Evolutionary conservation across 2,329 filamentous ascomycete species (phyloP), one percentile per base, ranked within the genome.

Genomic region (Botryotinia globosa): DNA sequence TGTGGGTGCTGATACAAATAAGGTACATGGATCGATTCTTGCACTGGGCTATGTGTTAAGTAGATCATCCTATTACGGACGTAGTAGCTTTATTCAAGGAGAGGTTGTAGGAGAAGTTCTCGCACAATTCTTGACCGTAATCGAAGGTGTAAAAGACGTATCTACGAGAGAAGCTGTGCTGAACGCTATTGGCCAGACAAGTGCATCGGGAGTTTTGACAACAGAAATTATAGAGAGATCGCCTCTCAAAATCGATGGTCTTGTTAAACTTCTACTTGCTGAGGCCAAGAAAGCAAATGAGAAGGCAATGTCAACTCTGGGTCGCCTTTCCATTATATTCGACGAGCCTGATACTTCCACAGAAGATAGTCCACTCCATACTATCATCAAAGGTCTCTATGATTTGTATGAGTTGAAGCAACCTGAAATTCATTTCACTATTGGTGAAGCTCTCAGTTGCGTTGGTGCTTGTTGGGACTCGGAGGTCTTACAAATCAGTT

Each of bases 361-460:
- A 2, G 78, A 81, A 34, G 66, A 76, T 7, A 82, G 81, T 20
- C 75, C 82, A 1, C 81, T 92, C 1, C 82, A 82, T 2, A 83
- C 85, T 16, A 87, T 97, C 9, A 82, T 94, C 20, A 85, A 89
- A 18, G 89, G 88, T 42, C 84, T 98, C 0, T 92, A 94, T 80
- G 86, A 86, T 16, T 85, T 98, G 4, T 92, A 97, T 77, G 94
- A 97, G 79, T 89, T 96, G 61, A 93, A 93, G 77, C 91, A 94
- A 77, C 89, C 92, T 0, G 95, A 98, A 80, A 87, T 94, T 1
- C 95, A 98, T 75, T 98, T 99, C 80, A 89, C 94, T 0, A 90
- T 97, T 42, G 96, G 96, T 22, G 94, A 97, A 80, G 94, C 96
- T 20, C 87, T 98, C 70, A 91, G 92, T 64, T 92, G 92, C 64